These are phyloP conservation scores for Sugiyamaella chiloensis DNA, from an alignment of 805 yeast genomes.

Conservation along the genomic window DNA sequence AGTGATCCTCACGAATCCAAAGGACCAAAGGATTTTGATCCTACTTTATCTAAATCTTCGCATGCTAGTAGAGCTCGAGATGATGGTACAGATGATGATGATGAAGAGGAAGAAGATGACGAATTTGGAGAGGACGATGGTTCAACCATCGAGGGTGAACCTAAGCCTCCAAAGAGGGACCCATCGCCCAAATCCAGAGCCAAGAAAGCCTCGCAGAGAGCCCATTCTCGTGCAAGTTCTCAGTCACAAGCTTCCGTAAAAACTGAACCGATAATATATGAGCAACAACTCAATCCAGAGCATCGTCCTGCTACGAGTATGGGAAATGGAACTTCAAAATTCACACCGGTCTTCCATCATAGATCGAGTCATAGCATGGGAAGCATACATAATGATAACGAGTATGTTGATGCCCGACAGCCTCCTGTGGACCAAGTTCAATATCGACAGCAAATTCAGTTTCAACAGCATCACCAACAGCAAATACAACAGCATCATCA, in stretches of 20 bases:
- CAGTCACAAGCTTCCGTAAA: slow-evolving; percentile 6
- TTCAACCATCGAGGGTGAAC: not conserved
- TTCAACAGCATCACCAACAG: slow-evolving; percentile 3
- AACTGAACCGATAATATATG: not conserved
- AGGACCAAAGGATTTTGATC: slow-evolving; percentile 25
- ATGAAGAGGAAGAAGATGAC: slow-evolving; percentile 17
- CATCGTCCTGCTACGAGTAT: slow-evolving; percentile 1
- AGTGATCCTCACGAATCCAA: slow-evolving; percentile 29
- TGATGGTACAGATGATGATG: slow-evolving; percentile 23
- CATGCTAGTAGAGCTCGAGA: not conserved
- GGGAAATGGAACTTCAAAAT: slow-evolving; percentile 3
- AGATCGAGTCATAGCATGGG: slow-evolving; percentile 4
- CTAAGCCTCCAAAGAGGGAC: not conserved
- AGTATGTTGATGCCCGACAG: not conserved
- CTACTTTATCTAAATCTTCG: not conserved
- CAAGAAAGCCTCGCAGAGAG: not conserved
- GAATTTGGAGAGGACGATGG: slow-evolving; percentile 3
- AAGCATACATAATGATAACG: not conserved
- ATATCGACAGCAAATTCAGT: slow-evolving; percentile 3
- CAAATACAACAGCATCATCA: not conserved
- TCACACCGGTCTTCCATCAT: not conserved
- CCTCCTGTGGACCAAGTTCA: not conserved
- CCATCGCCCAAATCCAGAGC: not conserved
- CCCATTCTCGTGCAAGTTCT: not conserved
- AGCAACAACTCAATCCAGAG: not conserved